Base-by-base conservation (phyloP, 352 stramenopile genomes). In the Phytophthora quininea region DNA sequence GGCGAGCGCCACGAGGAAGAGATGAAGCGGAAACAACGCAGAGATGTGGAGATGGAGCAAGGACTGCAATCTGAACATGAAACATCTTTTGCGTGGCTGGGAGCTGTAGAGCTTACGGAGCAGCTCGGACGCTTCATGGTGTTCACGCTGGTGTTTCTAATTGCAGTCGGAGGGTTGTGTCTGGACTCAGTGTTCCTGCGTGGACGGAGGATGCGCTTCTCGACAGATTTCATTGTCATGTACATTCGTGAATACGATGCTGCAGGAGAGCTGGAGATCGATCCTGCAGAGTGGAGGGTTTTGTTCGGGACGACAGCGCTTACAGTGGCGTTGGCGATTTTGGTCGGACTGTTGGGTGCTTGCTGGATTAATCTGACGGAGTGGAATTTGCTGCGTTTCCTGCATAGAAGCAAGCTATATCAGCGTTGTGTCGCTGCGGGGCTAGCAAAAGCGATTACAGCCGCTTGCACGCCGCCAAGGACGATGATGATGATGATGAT, bases 181-280 rank as follows among this genome's bases (percentile, higher is more conserved):
- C 58, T 69, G 19, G 78, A 91, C 62, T 69, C 75, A 29, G 67
- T 89, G 15, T 78, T 88, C 48, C 42, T 91, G 19, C 78, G 74
- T 56, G 80, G 76, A 54, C 80, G 82, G 1, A 73, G 77, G 51
- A 83, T 91, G 82, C 70, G 82, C 3, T 86, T 89, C 63, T 74
- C 70, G 9, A 60, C 51, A 14, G 74, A 79, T 35, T 85, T 89
- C 53, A 64, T 89, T 24, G 27, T 24, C 43, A 78, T 89, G 60
- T 80, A 76, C 30, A 61, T 85, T 38, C 80, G 77, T 29, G 80
- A 86, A 33, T 52, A 69, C 24, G 74, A 79, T 35, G 78, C 80
- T 1, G 70, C 58, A 6, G 54, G 55, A 0, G 62, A 78, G n/a
- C 69, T 91, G 54, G 58, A 89, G 56, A 62, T 89, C 9, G 79